These are phyloP conservation scores for Scedosporium aurantiacum DNA, from an alignment of 2,329 filamentous ascomycete genomes.

Conservation along the genomic window DNA sequence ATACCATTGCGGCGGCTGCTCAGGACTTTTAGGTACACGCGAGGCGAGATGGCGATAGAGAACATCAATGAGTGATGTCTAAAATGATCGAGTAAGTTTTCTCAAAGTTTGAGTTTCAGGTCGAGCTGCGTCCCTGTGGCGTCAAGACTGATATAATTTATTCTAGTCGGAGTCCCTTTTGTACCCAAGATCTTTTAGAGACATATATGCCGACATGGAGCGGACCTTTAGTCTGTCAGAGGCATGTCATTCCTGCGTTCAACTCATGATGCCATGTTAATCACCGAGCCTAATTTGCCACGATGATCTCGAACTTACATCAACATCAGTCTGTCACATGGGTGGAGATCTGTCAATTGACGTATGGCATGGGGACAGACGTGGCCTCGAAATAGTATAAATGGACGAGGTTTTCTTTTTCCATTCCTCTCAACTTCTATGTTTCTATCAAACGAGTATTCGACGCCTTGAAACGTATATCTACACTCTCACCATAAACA, in stretches of 20 bases:
- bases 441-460: neutral
- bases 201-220: too few species aligned
- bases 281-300: neutral
- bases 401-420: neutral
- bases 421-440: neutral
- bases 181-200: too few species aligned
- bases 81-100: too few species aligned
- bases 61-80: too few species aligned
- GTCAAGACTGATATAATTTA: too few species aligned
- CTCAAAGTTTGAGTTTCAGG: too few species aligned
- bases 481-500: neutral
- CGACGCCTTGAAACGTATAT: neutral
- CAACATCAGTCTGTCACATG: neutral
- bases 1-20: too few species aligned
- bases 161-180: too few species aligned
- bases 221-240: too few species aligned
- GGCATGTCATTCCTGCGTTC: neutral
- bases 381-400: neutral
- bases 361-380: neutral
- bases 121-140: too few species aligned
- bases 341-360: neutral
- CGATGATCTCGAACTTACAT: neutral
- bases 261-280: neutral
- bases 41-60: too few species aligned
- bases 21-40: too few species aligned